Base-by-base conservation (phyloP, 2,329 filamentous ascomycete genomes). In the Aspergillus spinulosporus region DNA sequence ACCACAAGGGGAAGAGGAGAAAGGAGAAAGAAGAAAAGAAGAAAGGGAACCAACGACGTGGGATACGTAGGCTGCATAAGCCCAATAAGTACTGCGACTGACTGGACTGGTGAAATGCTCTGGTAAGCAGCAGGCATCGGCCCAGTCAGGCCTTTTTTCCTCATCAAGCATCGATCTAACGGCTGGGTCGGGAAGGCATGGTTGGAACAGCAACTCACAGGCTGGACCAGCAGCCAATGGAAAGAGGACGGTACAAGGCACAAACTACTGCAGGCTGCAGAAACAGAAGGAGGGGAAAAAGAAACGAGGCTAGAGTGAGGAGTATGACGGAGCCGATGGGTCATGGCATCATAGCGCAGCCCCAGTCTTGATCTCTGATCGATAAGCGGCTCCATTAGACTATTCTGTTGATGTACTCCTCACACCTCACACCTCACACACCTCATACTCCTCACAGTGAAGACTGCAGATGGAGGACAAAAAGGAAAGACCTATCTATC, bases 121-220 rank as follows among this genome's bases (percentile, higher is more conserved):
- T 21, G 31, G 31, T 26, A 14, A 48, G 40, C 46, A 47, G 37
- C 8, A 48, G 39, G 42, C 42, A 47, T 46, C 5, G 43, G 29
- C 31, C 31, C 32, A 45, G 50, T 42, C 44, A 57, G 43, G 31
- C 47, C 39, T 42, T 42, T 40, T 40, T 40, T 21, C n/a, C 7
- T 42, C 39, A 42, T 42, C 15, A 42, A 42, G 15, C 39, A 42
- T 21, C n/a, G 21, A 42, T 40, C 52, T 31, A 43, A 56, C 59
- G 59, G 59, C 59, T 60, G 58, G 59, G 42, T 56, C 58, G 59
- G 55, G 58, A 58, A 52, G 28, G 50, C 50, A 60, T 58, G 53
- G 50, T 61, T 57, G 59, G 52, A 46, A 50, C 15, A 49, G 37
- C 37, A 43, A 52, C 21, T 45, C 15, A 34, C 36, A 37, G 52